These are phyloP conservation scores for Ogataea kodamae DNA, from an alignment of 805 yeast genomes.

Conservation along the genomic window DNA sequence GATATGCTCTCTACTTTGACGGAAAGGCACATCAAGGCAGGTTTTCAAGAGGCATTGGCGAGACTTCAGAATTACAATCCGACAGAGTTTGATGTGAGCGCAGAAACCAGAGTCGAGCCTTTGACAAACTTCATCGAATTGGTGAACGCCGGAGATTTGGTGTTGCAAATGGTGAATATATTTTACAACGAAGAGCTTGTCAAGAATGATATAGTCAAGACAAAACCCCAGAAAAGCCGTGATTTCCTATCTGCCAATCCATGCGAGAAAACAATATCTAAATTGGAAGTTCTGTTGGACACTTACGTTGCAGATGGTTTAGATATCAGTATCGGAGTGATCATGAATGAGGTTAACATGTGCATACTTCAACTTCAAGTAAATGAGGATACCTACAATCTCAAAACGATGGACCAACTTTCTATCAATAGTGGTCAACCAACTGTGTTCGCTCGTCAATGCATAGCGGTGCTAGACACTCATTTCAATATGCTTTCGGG, in stretches of 20 bases:
- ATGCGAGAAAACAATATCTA: constrained; percentile 55
- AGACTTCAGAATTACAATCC: constrained; percentile 74
- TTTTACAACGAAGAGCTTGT: constrained; percentile 85
- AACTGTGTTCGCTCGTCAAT: constrained; percentile 62
- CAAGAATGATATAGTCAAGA: constrained; percentile 45
- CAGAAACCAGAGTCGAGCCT: constrained; percentile 57
- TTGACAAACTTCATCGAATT: constrained; percentile 82
- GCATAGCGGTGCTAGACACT: constrained; percentile 57
- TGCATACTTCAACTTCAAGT: constrained; percentile 22
- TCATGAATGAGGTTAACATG: constrained; percentile 65
- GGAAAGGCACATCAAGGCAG: constrained; percentile 72
- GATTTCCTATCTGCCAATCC: constrained; percentile 79
- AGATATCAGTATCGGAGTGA: constrained; percentile 85
- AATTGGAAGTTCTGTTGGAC: constrained; percentile 77
- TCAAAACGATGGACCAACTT: constrained; percentile 16
- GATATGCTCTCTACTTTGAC: constrained; percentile 62
- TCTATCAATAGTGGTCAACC: constrained; percentile 31
- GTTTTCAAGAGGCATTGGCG: constrained; percentile 76
- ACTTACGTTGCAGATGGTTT: constrained; percentile 90
- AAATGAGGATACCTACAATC: constrained; percentile 49
- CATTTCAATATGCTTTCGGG: constrained; percentile 75
- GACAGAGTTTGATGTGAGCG: constrained; percentile 30
- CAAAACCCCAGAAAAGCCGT: constrained; percentile 49
- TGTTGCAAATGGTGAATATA: constrained; percentile 86
- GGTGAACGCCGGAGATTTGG: constrained; percentile 88